Evolutionary conservation across 2,329 filamentous ascomycete species (phyloP).

Genomic region (Calonectria pteridis): DNA sequence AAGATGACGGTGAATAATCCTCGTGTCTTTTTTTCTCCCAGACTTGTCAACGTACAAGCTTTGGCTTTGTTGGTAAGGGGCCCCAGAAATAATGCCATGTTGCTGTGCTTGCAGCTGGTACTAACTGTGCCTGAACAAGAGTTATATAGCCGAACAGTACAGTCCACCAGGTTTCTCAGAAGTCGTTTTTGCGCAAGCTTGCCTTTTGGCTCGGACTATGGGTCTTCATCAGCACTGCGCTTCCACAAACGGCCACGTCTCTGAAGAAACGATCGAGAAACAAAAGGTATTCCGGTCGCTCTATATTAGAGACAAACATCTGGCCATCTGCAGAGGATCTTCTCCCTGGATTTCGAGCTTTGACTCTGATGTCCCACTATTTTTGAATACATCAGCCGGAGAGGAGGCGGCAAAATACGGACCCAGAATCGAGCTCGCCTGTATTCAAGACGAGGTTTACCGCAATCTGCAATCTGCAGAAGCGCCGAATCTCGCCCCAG

Average conservation of each 20-base stretch:
- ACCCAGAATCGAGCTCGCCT: conserved; percentile 39
- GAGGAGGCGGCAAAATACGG: conserved; percentile 19
- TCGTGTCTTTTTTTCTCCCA: conserved; percentile 40
- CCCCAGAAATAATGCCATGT: not conserved
- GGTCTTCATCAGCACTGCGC: conserved; percentile 41
- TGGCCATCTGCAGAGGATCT: conserved; percentile 38
- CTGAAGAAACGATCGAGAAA: conserved; percentile 35
- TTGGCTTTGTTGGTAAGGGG: conserved; percentile 40
- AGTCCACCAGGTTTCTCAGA: conserved; percentile 41
- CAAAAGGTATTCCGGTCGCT: conserved; percentile 41
- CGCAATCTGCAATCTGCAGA: conserved; percentile 30
- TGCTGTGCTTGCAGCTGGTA: not conserved
- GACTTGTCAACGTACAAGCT: conserved; percentile 43
- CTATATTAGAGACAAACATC: conserved; percentile 42
- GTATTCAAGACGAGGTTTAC: conserved; percentile 42
- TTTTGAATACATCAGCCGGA: not conserved
- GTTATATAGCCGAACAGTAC: conserved; percentile 43
- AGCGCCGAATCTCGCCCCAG: conserved; percentile 18
- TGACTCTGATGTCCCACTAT: conserved; percentile 27
- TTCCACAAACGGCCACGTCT: not conserved
- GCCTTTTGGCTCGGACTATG: conserved; percentile 43
- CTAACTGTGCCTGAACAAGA: conserved; percentile 23
- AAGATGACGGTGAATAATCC: conserved; percentile 45
- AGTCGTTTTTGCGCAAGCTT: conserved; percentile 43
- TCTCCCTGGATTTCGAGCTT: conserved; percentile 36